These are phyloP conservation scores for Celoporthe dispersa DNA, from an alignment of 2,329 filamentous ascomycete genomes.

Conservation along the genomic window DNA sequence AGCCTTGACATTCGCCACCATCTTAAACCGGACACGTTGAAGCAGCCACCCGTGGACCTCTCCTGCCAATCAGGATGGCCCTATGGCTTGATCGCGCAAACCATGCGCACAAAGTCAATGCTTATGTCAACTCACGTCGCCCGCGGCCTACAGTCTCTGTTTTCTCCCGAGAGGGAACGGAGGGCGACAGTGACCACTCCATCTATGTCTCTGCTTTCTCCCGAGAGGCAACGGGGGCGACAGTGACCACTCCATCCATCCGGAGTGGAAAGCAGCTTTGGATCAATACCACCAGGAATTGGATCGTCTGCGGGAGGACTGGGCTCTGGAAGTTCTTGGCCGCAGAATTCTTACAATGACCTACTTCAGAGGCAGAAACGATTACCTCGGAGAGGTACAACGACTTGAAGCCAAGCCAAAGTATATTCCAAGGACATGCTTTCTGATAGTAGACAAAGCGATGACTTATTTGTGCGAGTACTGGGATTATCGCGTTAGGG, in stretches of 20 bases:
- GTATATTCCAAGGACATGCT: background rate
- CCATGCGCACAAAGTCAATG: background rate
- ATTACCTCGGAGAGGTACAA: background rate
- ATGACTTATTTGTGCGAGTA: background rate
- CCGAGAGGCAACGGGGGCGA: too few species aligned
- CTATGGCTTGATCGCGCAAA: background rate
- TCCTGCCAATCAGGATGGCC: slow-evolving; percentile 12
- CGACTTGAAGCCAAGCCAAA: background rate
- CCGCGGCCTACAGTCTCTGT: background rate
- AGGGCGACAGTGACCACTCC: too few species aligned
- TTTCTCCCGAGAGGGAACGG: background rate
- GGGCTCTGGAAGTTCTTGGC: slow-evolving; percentile 3
- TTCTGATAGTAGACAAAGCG: background rate
- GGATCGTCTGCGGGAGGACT: slow-evolving; percentile 7
- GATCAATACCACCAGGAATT: slow-evolving; percentile 8
- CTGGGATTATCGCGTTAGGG: background rate
- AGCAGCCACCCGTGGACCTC: background rate
- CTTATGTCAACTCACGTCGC: slow-evolving; percentile 7
- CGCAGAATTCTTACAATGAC: background rate
- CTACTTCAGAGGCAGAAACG: background rate
- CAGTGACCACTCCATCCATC: background rate
- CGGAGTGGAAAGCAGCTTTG: slow-evolving; percentile 7
- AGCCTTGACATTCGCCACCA: background rate
- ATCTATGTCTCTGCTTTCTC: background rate
- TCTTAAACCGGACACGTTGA: background rate